Base-by-base conservation (phyloP, 2,329 filamentous ascomycete genomes). In the Penicillium sp. region DNA sequence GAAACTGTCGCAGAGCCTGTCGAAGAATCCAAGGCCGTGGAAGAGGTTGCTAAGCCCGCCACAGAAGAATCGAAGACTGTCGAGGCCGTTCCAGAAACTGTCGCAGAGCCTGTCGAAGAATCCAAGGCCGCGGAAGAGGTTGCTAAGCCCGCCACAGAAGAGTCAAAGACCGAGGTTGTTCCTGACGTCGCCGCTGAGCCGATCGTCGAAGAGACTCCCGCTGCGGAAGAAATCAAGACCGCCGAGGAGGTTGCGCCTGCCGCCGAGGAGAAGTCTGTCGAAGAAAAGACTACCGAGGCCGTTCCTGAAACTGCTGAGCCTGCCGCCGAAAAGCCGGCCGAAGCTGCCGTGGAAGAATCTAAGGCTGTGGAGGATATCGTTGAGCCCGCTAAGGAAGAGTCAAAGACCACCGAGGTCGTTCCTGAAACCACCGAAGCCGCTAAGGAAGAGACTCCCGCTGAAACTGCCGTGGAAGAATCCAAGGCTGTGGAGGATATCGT, bases 51-150 rank as follows among this genome's bases (percentile, higher is more conserved):
- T n/a, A n/a, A n/a, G 31, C 22, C 58, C 7, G 21, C 43, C 29
- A 38, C 46, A 15, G 55, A 59, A 33, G 24, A 39, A 19, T n/a
- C 42, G 3, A 42, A 45, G 29, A 31, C 39, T 7, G 45, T 34
- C 5, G 45, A 53, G 41, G 15, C 33, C 33, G 37, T 38, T 17
- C n/a, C 44, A 3, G 48, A 53, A 34, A 32, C 39, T 19, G 44
- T 29, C 6, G 52, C 55, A 26, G 46, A 51, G 26, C 26, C 49
- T 17, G 29, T 17, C 28, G 49, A 57, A 24, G 54, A 43, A 41
- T 7, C 45, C 4, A 33, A 33, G 15, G 17, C 35, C 4, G 26
- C 29, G 24, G 39, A 41, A 29, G 47, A 49, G 40, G 42, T 24
- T 28, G 31, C 40, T 7, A 43, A 53, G 28, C 10, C 45, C 15